Evolutionary conservation across 768 basidiomycete genomes (phyloP), one percentile per base, ranked within the genome.

Genomic region (Leccinum rimulosum): DNA sequence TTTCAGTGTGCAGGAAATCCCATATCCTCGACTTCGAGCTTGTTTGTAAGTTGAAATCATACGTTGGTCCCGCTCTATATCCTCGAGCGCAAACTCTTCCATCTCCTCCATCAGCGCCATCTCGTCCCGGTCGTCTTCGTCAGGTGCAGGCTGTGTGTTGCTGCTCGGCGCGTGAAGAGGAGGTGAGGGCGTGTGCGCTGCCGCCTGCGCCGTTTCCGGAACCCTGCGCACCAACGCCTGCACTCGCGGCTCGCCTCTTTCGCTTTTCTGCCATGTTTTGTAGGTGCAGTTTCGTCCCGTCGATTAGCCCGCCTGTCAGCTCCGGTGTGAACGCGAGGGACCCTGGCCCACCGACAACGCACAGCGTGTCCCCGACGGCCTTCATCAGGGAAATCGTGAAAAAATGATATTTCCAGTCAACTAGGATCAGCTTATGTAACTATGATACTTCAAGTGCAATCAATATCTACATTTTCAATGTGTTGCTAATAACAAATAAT

Each of bases 11-110:
- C 22, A 22, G 22, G 22, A 22, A 22, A 22, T 22, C 22, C 22
- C 22, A 22, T 22, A 22, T 22, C 22, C 22, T 22, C 22, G 22
- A 22, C 22, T 22, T 22, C 22, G 22, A 22, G 22, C 22, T 22
- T 22, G 22, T 22, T 22, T 22, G 22, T 22, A 22, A 22, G 22
- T 22, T 22, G 22, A 22, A 22, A 22, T 22, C 22, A 22, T 22
- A 22, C 22, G 22, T 22, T 22, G 22, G 22, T 22, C 22, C 78
- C 83, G 87, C 49, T 74, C 80, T 85, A 92, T 90, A 69, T 91
- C 91, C 69, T 91, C 89, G 63, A 91, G 69, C 64, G 85, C 87
- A 66, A 88, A 91, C 57, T 89, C 89, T 70, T 91, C 91, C 74
- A 91, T 86, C 77, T 93, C 90, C 71, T 93, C 89, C 40, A 89